These are phyloP conservation scores for Centrapalus pauciflorus DNA, from an alignment of 129 eudicot species.

Conservation along the genomic window DNA sequence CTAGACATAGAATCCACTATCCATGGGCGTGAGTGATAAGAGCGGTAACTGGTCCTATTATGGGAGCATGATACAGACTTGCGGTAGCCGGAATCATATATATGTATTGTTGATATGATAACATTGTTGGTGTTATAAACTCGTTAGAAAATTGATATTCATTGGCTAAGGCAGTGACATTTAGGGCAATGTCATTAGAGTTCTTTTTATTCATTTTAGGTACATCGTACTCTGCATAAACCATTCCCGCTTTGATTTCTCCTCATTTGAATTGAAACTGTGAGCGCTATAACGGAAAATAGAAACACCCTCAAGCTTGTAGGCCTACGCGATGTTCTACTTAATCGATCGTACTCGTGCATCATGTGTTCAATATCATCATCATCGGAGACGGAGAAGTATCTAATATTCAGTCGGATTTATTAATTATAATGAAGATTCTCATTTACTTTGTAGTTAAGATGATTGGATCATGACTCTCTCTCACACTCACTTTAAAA, in stretches of 20 bases:
- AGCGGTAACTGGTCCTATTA: constrained; percentile 44
- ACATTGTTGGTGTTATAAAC: constrained; percentile 21
- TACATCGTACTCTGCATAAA: constrained; percentile 38
- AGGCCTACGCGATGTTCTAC: constrained; percentile 45
- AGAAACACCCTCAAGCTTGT: constrained; percentile 63
- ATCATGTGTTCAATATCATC: constrained; percentile 86
- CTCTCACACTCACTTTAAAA: too few relatives aligned
- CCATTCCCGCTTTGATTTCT: constrained; percentile 45
- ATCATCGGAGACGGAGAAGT: constrained; percentile 75
- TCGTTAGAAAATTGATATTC: constrained; percentile 48
- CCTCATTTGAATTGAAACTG: constrained; percentile 55
- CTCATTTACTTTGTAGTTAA: too few relatives aligned
- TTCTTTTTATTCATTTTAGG: constrained; percentile 38
- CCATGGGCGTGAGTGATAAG: constrained; percentile 43
- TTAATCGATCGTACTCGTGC: constrained; percentile 77
- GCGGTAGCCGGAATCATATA: constrained; percentile 70
- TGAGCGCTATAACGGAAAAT: constrained; percentile 38
- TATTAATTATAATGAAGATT: too few relatives aligned
- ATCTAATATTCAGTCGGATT: too few relatives aligned
- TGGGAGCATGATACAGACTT: constrained; percentile 49
- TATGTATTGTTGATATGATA: constrained; percentile 39
- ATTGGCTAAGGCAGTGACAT: constrained; percentile 11
- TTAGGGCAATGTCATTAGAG: constrained; percentile 23
- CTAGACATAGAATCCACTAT: constrained; percentile 73
- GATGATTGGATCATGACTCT: too few relatives aligned